Base-by-base conservation (phyloP, 1,139 yeast genomes). In the Hemisphaericaspora xylofermentans region DNA sequence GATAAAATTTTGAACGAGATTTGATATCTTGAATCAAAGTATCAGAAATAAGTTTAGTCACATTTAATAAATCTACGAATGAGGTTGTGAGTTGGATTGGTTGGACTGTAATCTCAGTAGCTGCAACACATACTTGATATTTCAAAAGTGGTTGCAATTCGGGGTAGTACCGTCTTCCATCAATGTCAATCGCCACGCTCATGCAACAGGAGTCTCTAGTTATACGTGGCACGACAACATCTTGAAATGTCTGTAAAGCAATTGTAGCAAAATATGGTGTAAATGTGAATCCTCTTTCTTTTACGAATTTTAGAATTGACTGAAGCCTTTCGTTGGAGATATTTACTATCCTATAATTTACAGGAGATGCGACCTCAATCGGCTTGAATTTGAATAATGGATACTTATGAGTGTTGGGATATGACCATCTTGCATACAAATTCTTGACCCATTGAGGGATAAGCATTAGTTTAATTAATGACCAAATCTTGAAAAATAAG, bases 81-180 rank as follows among this genome's bases (percentile, higher is more conserved):
- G 22, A 6, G 6, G 6, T 19, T 19, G 21, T 16, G 6, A 10
- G 34, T 6, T 51, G 29, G 9, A 50, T 36, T 5, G 63, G 62
- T 4, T 44, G 54, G n/a, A 48, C 29, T 2, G 17, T 24, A 2
- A 45, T 32, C 1, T 42, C 41, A 1, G 45, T 34, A 1, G 48
- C 53, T 2, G 56, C 46, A 2, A 62, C 60, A 31, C 45, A 44
- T 6, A 31, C 15, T 26, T 26, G 29, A 26, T 26, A 63, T 28
- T 47, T 46, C 35, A 53, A 45, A 10, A 46, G 42, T 1, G 48
- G 38, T 9, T 22, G 27, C 2, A 35, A 26, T 8, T 50, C 49
- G 0, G 61, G 60, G 21, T 39, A 46, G 36, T 51, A 64, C 27
- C 66, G 43, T 37, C 71, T 52, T 2, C 68, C 70, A 27, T 57